A percentile compares a stretch with the other conserved stretches of the same genome.
These are phyloP conservation scores for Aureobasidium subglaciale DNA, from an alignment of 2,329 filamentous ascomycete species.

Conservation along the genomic window DNA sequence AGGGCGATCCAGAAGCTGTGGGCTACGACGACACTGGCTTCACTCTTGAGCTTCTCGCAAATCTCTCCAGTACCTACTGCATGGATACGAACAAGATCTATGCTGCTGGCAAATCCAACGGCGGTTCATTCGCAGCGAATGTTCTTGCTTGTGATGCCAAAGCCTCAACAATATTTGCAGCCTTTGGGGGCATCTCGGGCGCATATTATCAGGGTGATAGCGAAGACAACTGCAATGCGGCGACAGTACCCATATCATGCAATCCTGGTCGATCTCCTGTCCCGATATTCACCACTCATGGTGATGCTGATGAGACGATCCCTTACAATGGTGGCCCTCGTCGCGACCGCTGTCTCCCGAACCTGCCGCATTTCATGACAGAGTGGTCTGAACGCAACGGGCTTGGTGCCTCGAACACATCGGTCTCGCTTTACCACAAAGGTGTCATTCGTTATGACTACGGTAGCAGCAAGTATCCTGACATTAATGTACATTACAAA, in stretches of 20 bases:
- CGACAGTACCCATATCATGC: constrained; percentile 23
- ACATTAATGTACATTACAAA: constrained; percentile 34
- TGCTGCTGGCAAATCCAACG: constrained; percentile 46
- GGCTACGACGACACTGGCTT: constrained; percentile 38
- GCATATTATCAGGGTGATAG: constrained; percentile 37
- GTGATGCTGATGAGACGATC: constrained; percentile 35
- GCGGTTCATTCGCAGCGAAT: constrained; percentile 43
- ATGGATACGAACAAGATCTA: constrained; percentile 39
- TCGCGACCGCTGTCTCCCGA: constrained; percentile 23
- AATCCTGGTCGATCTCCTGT: constrained; percentile 23
- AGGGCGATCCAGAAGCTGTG: constrained; percentile 35
- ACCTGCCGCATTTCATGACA: constrained; percentile 29
- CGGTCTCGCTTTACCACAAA: constrained; percentile 24
- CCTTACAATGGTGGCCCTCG: constrained; percentile 33
- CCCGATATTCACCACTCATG: constrained; percentile 41
- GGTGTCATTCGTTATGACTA: constrained; percentile 26
- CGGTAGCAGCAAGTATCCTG: constrained; percentile 18
- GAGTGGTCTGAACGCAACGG: constrained; percentile 34
- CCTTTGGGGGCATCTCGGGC: constrained; percentile 44
- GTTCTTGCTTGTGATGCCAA: constrained; percentile 40
- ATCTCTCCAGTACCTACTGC: constrained; percentile 36
- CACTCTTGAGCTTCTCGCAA: constrained; percentile 34
- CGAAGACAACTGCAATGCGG: constrained; percentile 18
- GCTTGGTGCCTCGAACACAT: constrained; percentile 21
- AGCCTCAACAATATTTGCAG: constrained; percentile 39